Evolutionary conservation across 495 filamentous ascomycete genomes (phyloP), one percentile per base, ranked within the genome.

Genomic region (Tuber magnatum): DNA sequence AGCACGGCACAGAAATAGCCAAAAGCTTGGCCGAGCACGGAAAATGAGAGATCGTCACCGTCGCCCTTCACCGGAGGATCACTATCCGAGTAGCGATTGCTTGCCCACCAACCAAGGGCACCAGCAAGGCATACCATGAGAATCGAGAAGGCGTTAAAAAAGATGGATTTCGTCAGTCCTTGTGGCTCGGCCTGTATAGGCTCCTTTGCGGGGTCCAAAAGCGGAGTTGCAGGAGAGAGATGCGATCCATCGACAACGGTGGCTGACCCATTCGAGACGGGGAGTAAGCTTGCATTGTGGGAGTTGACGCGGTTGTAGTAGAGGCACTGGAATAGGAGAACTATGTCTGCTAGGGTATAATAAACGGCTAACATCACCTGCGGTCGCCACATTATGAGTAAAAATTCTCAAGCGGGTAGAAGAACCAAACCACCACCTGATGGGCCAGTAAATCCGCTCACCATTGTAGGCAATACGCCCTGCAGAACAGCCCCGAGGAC

Each of bases 391-490:
- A 8, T 8, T 44, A 10, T 40, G 1, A 73, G 40, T 24, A 14
- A 42, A 75, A 75, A 46, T 56, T 43, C 43, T 20, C 48, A n/a
- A 24, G 24, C 22, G 8, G 10, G 2, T 7, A 28, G n/a, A 16
- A 8, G 14, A 10, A 28, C 22, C n/a, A 38, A 24, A n/a, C 10
- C 22, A 7, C 24, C 40, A 43, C 35, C 12, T 10, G 18, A 24
- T 32, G 56, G 40, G 68, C 38, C 44, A 12, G 65, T 28, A 40
- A 61, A 69, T 40, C 6, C 38, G 78, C 72, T 32, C 76, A 86
- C 84, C 95, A 99, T 99, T 0, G 95, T 99, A 9, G 95, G 94
- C 48, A 98, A 84, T 12, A 99, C 94, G 35, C 93, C 92, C 82
- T 99, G 95, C n/a, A 97, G 79, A 6, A 97, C 88, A 24, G 93